Percentiles rank a stretch among this genome's conserved stretches.
Conservation (phyloP, 2,329 filamentous ascomycete genomes). For the Arthroderma uncinatum region DNA sequence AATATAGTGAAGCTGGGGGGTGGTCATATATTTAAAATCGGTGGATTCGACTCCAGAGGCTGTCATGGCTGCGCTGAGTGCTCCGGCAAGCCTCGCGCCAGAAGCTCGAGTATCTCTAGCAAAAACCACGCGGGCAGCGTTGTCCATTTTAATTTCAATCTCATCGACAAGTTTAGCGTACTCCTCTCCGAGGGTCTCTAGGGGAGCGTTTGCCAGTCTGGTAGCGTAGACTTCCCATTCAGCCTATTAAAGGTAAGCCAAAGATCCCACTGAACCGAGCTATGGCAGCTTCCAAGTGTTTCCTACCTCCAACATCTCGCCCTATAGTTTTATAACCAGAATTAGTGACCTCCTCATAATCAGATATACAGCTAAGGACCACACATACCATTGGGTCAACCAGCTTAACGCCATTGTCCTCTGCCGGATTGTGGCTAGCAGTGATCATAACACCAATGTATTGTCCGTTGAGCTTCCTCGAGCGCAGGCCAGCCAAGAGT, state of each 20-base stretch:
- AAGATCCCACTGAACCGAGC: neutral
- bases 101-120: constrained; percentile 89
- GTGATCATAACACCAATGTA: constrained; percentile 96
- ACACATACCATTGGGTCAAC: constrained; percentile 71
- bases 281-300: constrained; percentile 12
- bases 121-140: constrained; percentile 70
- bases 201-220: constrained; percentile 70
- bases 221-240: constrained; percentile 90
- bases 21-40: constrained; percentile 87
- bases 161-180: constrained; percentile 66
- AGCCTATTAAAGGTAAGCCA: constrained; percentile 34
- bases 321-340: no score
- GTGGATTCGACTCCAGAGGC: constrained; percentile 62
- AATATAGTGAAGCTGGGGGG: constrained; percentile 95
- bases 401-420: constrained; percentile 88
- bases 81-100: constrained; percentile 67
- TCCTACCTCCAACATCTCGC: constrained; percentile 85
- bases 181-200: constrained; percentile 62
- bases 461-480: constrained; percentile 77
- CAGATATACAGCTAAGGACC: constrained; percentile 1
- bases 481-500: constrained; percentile 75
- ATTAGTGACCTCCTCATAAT: no score
- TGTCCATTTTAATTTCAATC: constrained; percentile 61
- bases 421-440: constrained; percentile 80
- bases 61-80: constrained; percentile 67